phyloP scores from a whole-genome alignment of 2,329 filamentous ascomycete genomes.

The Phaeosphaeriaceae sp. region DNA sequence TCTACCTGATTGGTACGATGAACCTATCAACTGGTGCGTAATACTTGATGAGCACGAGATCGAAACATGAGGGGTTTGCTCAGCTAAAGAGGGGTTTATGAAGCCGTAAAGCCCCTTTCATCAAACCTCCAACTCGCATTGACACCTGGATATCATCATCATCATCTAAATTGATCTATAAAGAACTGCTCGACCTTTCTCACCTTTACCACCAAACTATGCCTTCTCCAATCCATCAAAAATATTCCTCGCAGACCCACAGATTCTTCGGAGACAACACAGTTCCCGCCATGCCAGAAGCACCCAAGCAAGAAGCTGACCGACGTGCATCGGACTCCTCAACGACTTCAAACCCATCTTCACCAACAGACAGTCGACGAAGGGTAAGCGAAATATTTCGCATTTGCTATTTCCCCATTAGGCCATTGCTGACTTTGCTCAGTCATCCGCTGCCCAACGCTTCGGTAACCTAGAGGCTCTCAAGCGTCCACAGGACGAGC shows the following conservation, averaged over 20 bases:
- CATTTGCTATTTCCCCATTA: too few species aligned
- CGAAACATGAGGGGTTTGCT: conserved; percentile 17
- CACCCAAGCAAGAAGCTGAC: conserved; percentile 38
- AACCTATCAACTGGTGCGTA: conserved; percentile 32
- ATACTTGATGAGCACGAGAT: conserved; percentile 37
- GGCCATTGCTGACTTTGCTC: conserved; percentile 7
- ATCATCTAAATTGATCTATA: background rate
- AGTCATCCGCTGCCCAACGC: conserved; percentile 40
- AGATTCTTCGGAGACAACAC: conserved; percentile 38
- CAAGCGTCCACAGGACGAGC: conserved; percentile 41
- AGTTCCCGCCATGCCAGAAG: conserved; percentile 41
- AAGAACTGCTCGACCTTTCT: background rate
- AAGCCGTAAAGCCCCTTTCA: conserved; percentile 2
- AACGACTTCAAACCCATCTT: conserved; percentile 24
- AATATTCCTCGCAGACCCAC: conserved; percentile 45
- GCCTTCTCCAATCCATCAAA: conserved; percentile 49
- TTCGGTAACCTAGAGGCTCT: conserved; percentile 41
- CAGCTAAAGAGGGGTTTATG: conserved; percentile 28
- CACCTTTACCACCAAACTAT: conserved; percentile 19
- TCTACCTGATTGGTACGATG: conserved; percentile 47
- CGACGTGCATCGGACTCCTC: conserved; percentile 42
- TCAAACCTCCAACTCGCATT: background rate
- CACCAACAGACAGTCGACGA: conserved; percentile 31
- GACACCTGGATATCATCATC: background rate
- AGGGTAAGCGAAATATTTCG: too few species aligned